Evolutionary conservation across 1,284 basidiomycete species (phyloP).

Genomic region (Sutorius eximius): DNA sequence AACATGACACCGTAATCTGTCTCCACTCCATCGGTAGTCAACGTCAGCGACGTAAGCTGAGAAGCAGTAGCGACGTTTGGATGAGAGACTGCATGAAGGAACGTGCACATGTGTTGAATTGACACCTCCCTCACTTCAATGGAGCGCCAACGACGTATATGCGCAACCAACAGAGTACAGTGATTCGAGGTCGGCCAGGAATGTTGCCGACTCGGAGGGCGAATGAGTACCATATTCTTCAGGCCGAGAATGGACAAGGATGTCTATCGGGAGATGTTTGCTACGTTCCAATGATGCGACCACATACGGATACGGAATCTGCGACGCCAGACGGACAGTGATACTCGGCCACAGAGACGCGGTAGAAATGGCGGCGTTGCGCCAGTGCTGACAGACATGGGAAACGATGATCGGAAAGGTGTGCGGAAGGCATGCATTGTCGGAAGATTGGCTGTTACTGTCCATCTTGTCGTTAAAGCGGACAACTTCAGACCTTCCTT

Average conservation of each 20-base stretch:
- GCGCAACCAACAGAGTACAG: background rate
- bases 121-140: background rate
- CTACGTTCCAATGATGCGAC: background rate
- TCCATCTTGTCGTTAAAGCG: background rate
- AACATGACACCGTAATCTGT: background rate
- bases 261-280: background rate
- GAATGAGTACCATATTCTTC: background rate
- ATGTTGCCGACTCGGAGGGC: background rate
- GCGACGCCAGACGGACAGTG: background rate
- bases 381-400: background rate
- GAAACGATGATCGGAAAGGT: background rate
- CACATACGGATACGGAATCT: background rate
- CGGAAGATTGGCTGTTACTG: background rate
- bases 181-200: background rate
- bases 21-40: background rate
- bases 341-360: background rate
- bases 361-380: background rate
- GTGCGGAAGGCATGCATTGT: background rate
- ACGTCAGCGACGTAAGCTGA: background rate
- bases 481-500: background rate
- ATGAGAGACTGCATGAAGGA: background rate
- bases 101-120: background rate
- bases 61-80: background rate
- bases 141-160: background rate
- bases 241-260: background rate